phyloP scores from a whole-genome alignment of 2,329 filamentous ascomycete genomes.

The Aspergillus latus region DNA sequence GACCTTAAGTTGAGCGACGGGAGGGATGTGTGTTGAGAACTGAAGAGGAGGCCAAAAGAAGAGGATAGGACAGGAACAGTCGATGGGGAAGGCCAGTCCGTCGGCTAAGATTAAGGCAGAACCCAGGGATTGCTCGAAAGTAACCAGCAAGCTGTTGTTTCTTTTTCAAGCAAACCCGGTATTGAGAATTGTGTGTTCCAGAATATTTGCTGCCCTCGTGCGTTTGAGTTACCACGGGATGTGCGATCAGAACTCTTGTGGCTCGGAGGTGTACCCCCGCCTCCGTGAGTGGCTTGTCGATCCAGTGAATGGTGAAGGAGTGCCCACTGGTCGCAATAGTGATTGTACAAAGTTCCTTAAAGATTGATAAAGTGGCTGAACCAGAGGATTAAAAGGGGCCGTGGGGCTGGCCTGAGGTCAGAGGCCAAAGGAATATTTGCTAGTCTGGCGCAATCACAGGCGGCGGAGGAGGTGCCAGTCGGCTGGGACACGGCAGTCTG shows the following conservation, averaged over 20 bases:
- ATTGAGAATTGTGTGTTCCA: slow-evolving; percentile 5
- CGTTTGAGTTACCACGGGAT: slow-evolving; percentile 18
- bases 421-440: slow-evolving; percentile 2
- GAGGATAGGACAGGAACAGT: neutral
- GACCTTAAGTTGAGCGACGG: neutral
- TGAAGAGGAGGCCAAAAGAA: neutral
- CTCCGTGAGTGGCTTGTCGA: slow-evolving; percentile 6
- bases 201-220: slow-evolving; percentile 11
- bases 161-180: slow-evolving; percentile 5
- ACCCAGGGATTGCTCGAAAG: neutral
- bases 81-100: neutral
- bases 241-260: slow-evolving; percentile 17
- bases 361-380: slow-evolving; percentile 1
- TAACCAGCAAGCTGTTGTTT: slow-evolving; percentile 1
- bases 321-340: no score
- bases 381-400: slow-evolving; percentile 6
- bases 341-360: neutral
- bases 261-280: slow-evolving; percentile 18
- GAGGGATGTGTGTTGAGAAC: neutral
- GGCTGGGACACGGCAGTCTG: slow-evolving; percentile 1
- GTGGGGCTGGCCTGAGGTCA: neutral
- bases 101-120: slow-evolving; percentile 3
- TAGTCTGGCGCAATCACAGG: neutral
- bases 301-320: no score
- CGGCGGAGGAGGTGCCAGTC: slow-evolving; percentile 5